Conservation (phyloP, 768 basidiomycete genomes). For the Lentinula guzmanii region DNA sequence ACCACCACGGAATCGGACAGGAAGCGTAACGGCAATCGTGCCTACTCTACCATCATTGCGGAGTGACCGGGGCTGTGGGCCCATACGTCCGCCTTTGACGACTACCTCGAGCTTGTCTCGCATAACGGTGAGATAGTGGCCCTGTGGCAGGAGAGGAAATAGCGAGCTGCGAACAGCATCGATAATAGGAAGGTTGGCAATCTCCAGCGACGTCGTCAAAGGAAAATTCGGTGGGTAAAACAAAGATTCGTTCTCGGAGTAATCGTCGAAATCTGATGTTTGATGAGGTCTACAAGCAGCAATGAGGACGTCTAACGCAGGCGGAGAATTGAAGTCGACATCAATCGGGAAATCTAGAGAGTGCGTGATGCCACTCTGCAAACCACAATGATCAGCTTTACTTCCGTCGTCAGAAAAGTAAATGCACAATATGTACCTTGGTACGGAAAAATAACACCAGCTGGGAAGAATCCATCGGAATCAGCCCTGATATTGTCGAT, state of each 20-base stretch:
- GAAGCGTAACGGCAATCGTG: constrained; percentile 68
- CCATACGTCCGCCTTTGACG: constrained; percentile 52
- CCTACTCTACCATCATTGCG: constrained; percentile 66
- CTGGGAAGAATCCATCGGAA: constrained; percentile 63
- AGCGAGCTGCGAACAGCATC: constrained; percentile 66
- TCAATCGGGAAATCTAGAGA: constrained; percentile 81
- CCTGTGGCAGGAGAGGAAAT: constrained; percentile 64
- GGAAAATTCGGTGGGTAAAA: constrained; percentile 71
- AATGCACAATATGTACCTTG: constrained; percentile 40
- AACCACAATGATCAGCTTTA: constrained; percentile 5
- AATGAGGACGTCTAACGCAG: constrained; percentile 73
- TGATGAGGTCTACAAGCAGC: constrained; percentile 67
- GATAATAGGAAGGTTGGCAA: constrained; percentile 77
- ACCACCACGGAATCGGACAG: constrained; percentile 70
- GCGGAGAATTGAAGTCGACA: constrained; percentile 66
- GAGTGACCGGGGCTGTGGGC: constrained; percentile 44
- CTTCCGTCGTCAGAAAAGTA: background rate
- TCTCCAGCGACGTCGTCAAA: constrained; percentile 69
- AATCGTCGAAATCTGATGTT: constrained; percentile 44
- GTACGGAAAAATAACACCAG: constrained; percentile 75
- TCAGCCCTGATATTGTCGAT: constrained; percentile 61
- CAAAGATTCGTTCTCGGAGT: constrained; percentile 57
- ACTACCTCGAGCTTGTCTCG: constrained; percentile 70
- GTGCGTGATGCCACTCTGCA: constrained; percentile 71
- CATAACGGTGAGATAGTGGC: constrained; percentile 63